Conservation (phyloP, 306 rosid genomes). For the Prunus mira region DNA sequence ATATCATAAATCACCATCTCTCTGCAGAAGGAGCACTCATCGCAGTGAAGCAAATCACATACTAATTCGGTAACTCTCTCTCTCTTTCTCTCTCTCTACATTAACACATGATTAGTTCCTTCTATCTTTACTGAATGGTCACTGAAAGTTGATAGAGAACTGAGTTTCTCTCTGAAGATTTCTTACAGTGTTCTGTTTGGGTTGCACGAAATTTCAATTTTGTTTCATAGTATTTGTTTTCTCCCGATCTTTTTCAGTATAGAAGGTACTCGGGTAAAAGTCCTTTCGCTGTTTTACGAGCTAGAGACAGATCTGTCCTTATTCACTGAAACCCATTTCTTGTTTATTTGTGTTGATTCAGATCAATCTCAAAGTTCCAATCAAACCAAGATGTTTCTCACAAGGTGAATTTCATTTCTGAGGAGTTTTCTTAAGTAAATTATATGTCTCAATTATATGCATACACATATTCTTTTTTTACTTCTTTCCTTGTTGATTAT, state of each 20-base stretch:
- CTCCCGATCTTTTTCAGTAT: background rate
- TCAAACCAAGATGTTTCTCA: conserved; percentile 69
- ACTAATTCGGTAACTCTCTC: background rate
- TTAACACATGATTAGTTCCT: no score
- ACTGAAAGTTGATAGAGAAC: background rate
- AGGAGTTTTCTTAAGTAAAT: background rate
- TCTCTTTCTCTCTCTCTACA: background rate
- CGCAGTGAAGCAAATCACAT: background rate
- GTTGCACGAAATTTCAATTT: background rate
- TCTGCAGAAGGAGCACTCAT: conserved; percentile 2
- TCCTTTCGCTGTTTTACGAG: background rate
- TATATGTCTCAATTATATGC: background rate
- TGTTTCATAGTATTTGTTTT: background rate
- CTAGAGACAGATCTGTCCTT: conserved; percentile 2
- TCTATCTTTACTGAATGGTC: background rate
- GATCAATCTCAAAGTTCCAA: conserved; percentile 22
- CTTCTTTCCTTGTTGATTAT: conserved; percentile 5
- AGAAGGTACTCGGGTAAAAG: background rate
- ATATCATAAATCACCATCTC: background rate
- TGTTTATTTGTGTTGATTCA: background rate
- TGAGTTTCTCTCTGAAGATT: background rate
- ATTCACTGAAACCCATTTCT: background rate
- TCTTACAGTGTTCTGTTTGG: background rate
- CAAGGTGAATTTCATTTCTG: conserved; percentile 51
- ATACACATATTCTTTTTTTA: background rate